These are phyloP conservation scores for Paxillus rubicundulus DNA, from an alignment of 768 basidiomycete species.

Conservation along the genomic window DNA sequence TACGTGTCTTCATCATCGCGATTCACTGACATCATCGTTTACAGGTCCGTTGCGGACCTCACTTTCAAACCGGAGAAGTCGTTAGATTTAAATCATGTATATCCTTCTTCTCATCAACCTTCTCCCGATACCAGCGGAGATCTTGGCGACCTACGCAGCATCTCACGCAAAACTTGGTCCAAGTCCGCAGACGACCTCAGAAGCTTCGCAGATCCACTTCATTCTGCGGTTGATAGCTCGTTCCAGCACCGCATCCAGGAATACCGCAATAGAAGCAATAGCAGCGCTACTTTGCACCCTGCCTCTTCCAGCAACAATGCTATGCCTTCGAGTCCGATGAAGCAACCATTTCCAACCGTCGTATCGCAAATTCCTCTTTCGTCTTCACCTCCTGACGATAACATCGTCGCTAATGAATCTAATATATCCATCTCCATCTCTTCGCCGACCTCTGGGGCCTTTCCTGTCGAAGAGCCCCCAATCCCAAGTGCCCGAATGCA, in stretches of 20 bases:
- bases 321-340: slow-evolving; percentile 29
- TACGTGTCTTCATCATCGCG: slow-evolving; percentile 1
- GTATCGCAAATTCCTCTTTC: slow-evolving; percentile 19
- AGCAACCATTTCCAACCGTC: slow-evolving; percentile 45
- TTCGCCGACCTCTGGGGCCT: slow-evolving; percentile 39
- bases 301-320: slow-evolving; percentile 28
- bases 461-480: slow-evolving; percentile 36
- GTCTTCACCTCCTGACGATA: slow-evolving; percentile 23
- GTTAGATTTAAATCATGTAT: slow-evolving; percentile 38
- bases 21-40: slow-evolving; percentile 21
- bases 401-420: slow-evolving; percentile 19
- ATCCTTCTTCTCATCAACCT: slow-evolving; percentile 29
- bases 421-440: slow-evolving; percentile 51
- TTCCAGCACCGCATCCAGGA: slow-evolving; percentile 62
- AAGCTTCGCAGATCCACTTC: slow-evolving; percentile 41
- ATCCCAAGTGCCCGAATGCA: slow-evolving; percentile 61
- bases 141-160: slow-evolving; percentile 64
- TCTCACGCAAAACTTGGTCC: slow-evolving; percentile 76
- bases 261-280: slow-evolving; percentile 62
- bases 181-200: slow-evolving; percentile 77
- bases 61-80: slow-evolving; percentile 46
- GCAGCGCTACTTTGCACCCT: slow-evolving; percentile 49
- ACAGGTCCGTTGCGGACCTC: slow-evolving; percentile 67
- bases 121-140: slow-evolving; percentile 33
- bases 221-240: slow-evolving; percentile 41